Evolutionary conservation across 108 stramenopile genomes (phyloP).

Genomic region (Skeletonema menzelii): DNA sequence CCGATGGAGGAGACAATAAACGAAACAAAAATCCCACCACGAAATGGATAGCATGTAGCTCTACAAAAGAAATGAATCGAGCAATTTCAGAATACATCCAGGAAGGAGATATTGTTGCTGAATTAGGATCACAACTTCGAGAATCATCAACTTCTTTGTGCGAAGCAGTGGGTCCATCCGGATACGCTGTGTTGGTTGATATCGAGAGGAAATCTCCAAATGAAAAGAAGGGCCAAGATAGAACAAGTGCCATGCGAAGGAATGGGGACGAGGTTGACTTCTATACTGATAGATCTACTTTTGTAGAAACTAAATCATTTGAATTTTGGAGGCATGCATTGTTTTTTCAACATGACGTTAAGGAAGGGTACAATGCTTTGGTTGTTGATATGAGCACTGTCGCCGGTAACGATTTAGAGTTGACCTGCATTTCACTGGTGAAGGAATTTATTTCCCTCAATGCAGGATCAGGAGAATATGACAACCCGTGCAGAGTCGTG

Average conservation of each 20-base stretch:
- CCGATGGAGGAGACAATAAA: background rate
- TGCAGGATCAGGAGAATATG: conserved; percentile 8
- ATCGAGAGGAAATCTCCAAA: conserved; percentile 53
- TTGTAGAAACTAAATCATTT: conserved; percentile 39
- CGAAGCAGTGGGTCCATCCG: conserved; percentile 1
- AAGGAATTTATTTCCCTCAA: conserved; percentile 43
- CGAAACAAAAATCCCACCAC: background rate
- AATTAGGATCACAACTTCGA: conserved; percentile 53
- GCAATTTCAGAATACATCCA: background rate
- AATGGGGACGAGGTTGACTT: conserved; percentile 6
- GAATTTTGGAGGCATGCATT: conserved; percentile 45
- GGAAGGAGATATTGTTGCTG: conserved; percentile 37
- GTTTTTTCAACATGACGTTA: conserved; percentile 15
- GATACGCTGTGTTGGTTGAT: conserved; percentile 41
- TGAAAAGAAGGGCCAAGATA: background rate
- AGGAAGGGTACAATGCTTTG: conserved; percentile 29
- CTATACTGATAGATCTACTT: conserved; percentile 27
- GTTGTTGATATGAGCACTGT: conserved; percentile 52
- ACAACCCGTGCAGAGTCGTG: conserved; percentile 17
- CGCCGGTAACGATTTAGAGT: conserved; percentile 56
- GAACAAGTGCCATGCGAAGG: conserved; percentile 45
- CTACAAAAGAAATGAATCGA: conserved; percentile 10
- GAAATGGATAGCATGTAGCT: conserved; percentile 19
- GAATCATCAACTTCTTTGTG: conserved; percentile 42
- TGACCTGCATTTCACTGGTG: conserved; percentile 42